A percentile compares a stretch with the other conserved stretches of the same genome.
phyloP scores from a whole-genome alignment of 1,284 basidiomycete genomes.

The Thecaphora thlaspeos region DNA sequence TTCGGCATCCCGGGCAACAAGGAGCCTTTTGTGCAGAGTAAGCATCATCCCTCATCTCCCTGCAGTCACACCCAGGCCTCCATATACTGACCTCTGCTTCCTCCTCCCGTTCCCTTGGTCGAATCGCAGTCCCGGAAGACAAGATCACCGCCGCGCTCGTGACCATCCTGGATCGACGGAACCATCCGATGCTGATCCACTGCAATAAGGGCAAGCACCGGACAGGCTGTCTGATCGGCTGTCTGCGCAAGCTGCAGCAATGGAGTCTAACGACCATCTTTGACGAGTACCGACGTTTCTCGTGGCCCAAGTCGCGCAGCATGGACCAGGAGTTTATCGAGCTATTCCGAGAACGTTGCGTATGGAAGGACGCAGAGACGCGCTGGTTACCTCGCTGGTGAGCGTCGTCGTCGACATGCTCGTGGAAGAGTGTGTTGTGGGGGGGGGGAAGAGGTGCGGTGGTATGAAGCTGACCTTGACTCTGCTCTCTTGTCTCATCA shows the following conservation, averaged over 20 bases:
- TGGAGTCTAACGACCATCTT: constrained; percentile 64
- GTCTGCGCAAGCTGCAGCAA: constrained; percentile 62
- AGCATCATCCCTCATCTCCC: neutral
- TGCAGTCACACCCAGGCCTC: too few species aligned
- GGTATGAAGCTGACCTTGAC: too few species aligned
- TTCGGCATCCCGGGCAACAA: constrained; percentile 66
- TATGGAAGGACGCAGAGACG: constrained; percentile 22
- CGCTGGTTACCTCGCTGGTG: constrained; percentile 30
- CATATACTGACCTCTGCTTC: too few species aligned
- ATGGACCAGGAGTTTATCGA: constrained; percentile 66
- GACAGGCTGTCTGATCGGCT: constrained; percentile 64
- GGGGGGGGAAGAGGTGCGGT: too few species aligned
- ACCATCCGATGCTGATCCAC: constrained; percentile 64
- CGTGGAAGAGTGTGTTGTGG: too few species aligned
- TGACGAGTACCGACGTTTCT: constrained; percentile 64
- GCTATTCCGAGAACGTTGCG: constrained; percentile 52
- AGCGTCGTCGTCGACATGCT: too few species aligned
- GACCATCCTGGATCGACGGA: constrained; percentile 63
- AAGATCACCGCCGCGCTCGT: constrained; percentile 63
- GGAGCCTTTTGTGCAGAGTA: constrained; percentile 53
- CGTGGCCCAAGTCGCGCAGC: constrained; percentile 61
- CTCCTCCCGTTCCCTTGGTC: neutral
- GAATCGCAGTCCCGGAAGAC: constrained; percentile 61
- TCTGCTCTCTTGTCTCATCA: too few species aligned
- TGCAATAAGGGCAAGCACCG: constrained; percentile 67